Evolutionary conservation across 148 eudicot species (phyloP), one percentile per base, ranked within the genome.

Genomic region (Rhododendron vialii): DNA sequence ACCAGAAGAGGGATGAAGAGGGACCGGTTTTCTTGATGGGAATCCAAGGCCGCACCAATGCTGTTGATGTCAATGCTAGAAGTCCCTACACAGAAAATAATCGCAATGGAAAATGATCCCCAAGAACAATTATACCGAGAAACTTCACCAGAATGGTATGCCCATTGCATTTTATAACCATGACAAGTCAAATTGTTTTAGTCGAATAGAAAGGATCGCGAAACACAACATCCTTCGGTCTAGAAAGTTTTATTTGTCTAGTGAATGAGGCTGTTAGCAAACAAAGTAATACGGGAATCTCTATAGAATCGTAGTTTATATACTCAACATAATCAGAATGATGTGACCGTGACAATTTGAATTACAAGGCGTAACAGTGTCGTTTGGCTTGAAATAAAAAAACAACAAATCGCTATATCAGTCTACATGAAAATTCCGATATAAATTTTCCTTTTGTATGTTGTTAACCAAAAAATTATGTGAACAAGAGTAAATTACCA

Each of bases 31-130:
- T 92, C 85, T 83, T 89, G 67, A 41, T 51, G 2, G 87, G 83
- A 24, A 81, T 38, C 92, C 91, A 92, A 45, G 92, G 91, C 93
- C 90, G 90, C 2, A 45, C 86, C 43, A 92, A 73, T 65, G 98
- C 91, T 0, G 92, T 94, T 45, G 95, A 92, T 74, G 98, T 93
- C 88, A 97, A 86, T 41, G 98, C 94, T 82, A 93, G 86, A 73
- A 96, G 98, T 5, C 99, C 99, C 99, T 96, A 38, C 43, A 33
- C 2, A 18, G 57, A 82, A 67, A 67, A 67, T 26, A n/a, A 11
- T 67, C 5, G 0, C 74, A 67, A 67, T n/a, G 5, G 33, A n/a
- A 67, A 36, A 75, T 18, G 79, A 75, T 75, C 38, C 20, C 1
- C 38, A 4, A 67, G 11, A 3, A 26, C 11, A n/a, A 65, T n/a